Conservation (phyloP, 2,329 filamentous ascomycete species). For the Neospermospora avenae region DNA sequence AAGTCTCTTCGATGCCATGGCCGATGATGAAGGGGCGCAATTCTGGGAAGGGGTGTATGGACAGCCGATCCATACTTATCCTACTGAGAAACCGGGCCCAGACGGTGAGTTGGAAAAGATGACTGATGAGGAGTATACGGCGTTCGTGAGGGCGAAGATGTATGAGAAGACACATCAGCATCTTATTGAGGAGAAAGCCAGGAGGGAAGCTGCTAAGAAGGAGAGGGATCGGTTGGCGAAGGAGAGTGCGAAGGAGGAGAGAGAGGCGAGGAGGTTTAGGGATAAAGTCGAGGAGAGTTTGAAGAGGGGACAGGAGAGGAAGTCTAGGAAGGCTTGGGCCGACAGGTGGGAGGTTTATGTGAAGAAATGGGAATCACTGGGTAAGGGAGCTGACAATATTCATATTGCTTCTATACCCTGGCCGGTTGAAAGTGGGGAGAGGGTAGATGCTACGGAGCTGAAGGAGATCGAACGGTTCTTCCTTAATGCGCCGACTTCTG, state of each 20-base stretch:
- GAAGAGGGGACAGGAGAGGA: constrained; percentile 61
- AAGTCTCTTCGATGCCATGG: constrained; percentile 93
- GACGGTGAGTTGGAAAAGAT: constrained; percentile 71
- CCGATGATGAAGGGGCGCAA: constrained; percentile 90
- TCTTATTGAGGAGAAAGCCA: constrained; percentile 70
- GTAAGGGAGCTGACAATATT: constrained; percentile 37
- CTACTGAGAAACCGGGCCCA: constrained; percentile 41
- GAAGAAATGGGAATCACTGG: constrained; percentile 57
- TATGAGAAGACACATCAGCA: constrained; percentile 93
- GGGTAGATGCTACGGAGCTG: constrained; percentile 47
- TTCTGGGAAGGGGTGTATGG: constrained; percentile 98
- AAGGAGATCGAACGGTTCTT: constrained; percentile 62
- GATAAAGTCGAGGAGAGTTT: constrained; percentile 68
- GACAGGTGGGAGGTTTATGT: constrained; percentile 64
- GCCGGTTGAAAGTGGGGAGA: constrained; percentile 61
- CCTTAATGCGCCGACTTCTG: constrained; percentile 44
- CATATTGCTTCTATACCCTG: constrained; percentile 52
- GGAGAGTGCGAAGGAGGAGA: constrained; percentile 38
- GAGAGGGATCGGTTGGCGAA: constrained; percentile 42
- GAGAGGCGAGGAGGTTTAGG: constrained; percentile 47
- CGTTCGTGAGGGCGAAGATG: constrained; percentile 83
- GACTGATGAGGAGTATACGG: constrained; percentile 88
- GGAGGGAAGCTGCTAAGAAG: constrained; percentile 53
- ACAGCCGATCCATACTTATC: constrained; percentile 84
- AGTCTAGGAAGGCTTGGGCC: constrained; percentile 47